Evolutionary conservation across 108 stramenopile genomes (phyloP).

Genomic region (Pseudonitzschia multistriata): DNA sequence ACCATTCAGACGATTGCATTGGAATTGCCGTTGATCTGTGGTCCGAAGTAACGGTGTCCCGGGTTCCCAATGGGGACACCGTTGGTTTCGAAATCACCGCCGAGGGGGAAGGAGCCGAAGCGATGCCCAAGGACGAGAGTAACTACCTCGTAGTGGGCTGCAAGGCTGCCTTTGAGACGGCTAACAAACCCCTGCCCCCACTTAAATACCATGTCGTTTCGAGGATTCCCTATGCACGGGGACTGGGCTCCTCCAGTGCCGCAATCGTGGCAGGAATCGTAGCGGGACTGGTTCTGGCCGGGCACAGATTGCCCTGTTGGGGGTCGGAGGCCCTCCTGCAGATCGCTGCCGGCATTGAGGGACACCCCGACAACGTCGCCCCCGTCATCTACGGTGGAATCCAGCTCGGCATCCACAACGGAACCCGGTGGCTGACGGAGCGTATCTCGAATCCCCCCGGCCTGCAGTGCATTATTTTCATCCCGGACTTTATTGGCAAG

Average conservation of each 20-base stretch:
- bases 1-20: slow-evolving; percentile 92
- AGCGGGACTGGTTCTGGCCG: slow-evolving; percentile 95
- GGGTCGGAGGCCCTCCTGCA: slow-evolving; percentile 94
- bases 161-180: slow-evolving; percentile 92
- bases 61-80: slow-evolving; percentile 52
- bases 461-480: slow-evolving; percentile 94
- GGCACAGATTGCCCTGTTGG: slow-evolving; percentile 94
- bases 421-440: slow-evolving; percentile 93
- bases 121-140: slow-evolving; percentile 86
- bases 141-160: slow-evolving; percentile 92
- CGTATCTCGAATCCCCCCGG: slow-evolving; percentile 88
- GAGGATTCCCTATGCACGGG: slow-evolving; percentile 94
- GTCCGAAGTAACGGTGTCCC: slow-evolving; percentile 93
- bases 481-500: slow-evolving; percentile 96
- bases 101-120: slow-evolving; percentile 83
- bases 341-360: slow-evolving; percentile 97
- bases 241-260: slow-evolving; percentile 94
- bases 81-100: slow-evolving; percentile 86
- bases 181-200: slow-evolving; percentile 89
- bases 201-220: slow-evolving; percentile 90
- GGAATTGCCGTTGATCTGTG: slow-evolving; percentile 98
- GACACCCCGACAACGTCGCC: slow-evolving; percentile 98
- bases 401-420: slow-evolving; percentile 97
- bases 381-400: slow-evolving; percentile 98
- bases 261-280: slow-evolving; percentile 98